Conservation (phyloP, 1,284 basidiomycete genomes). For the Phlebopus sp. region DNA sequence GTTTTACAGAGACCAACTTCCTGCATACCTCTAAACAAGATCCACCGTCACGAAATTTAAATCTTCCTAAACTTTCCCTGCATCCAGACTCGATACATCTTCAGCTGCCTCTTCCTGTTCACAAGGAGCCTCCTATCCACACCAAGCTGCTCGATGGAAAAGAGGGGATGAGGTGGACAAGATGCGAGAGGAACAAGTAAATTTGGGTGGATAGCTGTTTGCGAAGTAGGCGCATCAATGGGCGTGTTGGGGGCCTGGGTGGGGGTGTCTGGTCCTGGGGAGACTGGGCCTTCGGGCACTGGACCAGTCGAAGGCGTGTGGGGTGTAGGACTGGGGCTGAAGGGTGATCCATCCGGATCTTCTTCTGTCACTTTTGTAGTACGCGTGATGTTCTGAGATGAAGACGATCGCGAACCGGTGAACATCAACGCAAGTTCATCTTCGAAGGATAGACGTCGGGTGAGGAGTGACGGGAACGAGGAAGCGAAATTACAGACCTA, state of each 20-base stretch:
- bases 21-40: background rate
- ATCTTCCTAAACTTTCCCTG: constrained; percentile 70
- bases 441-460: constrained; percentile 28
- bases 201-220: constrained; percentile 39
- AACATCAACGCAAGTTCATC: constrained; percentile 83
- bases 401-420: constrained; percentile 54
- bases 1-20: background rate
- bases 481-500: constrained; percentile 48
- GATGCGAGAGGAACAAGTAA: constrained; percentile 35
- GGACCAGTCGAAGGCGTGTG: constrained; percentile 7
- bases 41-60: background rate
- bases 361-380: constrained; percentile 41
- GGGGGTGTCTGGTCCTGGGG: background rate
- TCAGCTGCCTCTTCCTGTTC: constrained; percentile 87
- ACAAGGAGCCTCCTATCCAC: constrained; percentile 88
- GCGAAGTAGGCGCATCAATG: background rate
- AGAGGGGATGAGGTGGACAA: constrained; percentile 46
- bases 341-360: constrained; percentile 22
- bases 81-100: constrained; percentile 97
- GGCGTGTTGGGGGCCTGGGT: constrained; percentile 1
- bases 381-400: constrained; percentile 30
- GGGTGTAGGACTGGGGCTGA: constrained; percentile 12
- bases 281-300: background rate
- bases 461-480: background rate
- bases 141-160: constrained; percentile 74